Base-by-base conservation (phyloP, 202 grass and related monocot species). In the Digitaria exilis region DNA sequence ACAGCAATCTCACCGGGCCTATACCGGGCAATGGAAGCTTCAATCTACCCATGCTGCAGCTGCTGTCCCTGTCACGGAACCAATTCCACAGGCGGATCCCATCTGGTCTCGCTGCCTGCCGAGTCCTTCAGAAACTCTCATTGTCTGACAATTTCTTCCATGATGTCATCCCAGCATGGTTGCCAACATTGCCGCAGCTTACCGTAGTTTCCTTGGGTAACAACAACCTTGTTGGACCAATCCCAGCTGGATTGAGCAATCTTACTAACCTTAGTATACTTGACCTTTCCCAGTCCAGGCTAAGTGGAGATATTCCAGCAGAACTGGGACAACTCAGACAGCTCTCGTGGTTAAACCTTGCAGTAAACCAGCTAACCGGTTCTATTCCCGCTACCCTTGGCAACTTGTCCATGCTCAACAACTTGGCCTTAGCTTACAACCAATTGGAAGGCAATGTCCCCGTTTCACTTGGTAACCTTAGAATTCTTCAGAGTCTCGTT, bases 381-480 rank as follows among this genome's bases (percentile, higher is more conserved):
- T 4, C 17, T 2, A 71, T 81, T 24, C 91, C 91, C 10, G 14
- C 58, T 3, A 75, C 68, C 12, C 39, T 88, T 9, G 60, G 81
- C 35, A 81, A 85, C 43, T 62, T 88, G 26, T 65, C 50, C 65
- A 48, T 48, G 87, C 26, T 81, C 84, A 15, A 29, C 26, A 22
- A 6, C 7, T 70, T 92, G 22, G 61, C 78, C n/a, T 39, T 59
- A 37, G 18, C 60, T 63, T 2, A 32, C 29, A 88, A 91, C 41
- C 66, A 52, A 2, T 32, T 91, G 16, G 69, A 82, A 48, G 89
- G 89, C 2, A 58, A 48, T 19, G 68, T 91, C 18, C 89, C 89
- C 21, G 56, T 25, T n/a, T 83, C 41, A 59, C 55, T 91, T 75
- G 69, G 68, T 65, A 41, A 49, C 7, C 28, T 32, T 21, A 8